Evolutionary conservation across 2,329 filamentous ascomycete species (phyloP).

Genomic region (Ramichloridium luteum): DNA sequence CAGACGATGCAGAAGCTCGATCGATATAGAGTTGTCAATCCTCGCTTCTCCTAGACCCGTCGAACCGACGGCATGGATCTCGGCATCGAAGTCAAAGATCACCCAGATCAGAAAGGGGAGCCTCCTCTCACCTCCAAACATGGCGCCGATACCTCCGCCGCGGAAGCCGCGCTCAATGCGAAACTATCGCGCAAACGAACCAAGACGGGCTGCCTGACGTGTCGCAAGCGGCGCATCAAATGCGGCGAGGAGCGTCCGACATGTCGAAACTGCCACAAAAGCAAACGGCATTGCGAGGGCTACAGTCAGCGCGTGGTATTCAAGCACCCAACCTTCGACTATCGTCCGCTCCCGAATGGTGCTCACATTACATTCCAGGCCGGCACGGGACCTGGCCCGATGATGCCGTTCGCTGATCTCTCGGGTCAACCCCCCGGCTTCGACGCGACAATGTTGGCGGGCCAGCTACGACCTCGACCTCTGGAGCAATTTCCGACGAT

Average conservation of each 20-base stretch:
- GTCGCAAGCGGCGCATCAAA: constrained; percentile 88
- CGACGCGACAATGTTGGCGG: too few species aligned
- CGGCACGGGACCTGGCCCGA: constrained; percentile 8
- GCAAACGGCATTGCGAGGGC: constrained; percentile 70
- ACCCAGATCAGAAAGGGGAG: constrained; percentile 1
- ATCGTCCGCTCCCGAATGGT: constrained; percentile 35
- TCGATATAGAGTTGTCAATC: constrained; percentile 4
- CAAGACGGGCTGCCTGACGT: constrained; percentile 89
- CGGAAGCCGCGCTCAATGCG: constrained; percentile 20
- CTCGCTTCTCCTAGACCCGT: background rate
- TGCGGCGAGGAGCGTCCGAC: constrained; percentile 81
- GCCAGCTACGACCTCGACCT: too few species aligned
- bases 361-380: constrained; percentile 27
- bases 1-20: constrained; percentile 5
- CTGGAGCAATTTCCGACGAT: too few species aligned
- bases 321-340: constrained; percentile 57
- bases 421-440: too few species aligned
- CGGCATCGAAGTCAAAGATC: constrained; percentile 6
- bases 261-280: constrained; percentile 77
- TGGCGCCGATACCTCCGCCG: constrained; percentile 16
- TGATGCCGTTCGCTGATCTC: constrained; percentile 3
- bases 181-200: constrained; percentile 49
- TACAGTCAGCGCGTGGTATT: constrained; percentile 73
- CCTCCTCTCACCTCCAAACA: constrained; percentile 1
- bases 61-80: constrained; percentile 6